Percentiles rank a stretch among this genome's conserved stretches.
phyloP scores from a whole-genome alignment of 305 asterid genomes.

The Fraxinus xanthoxyloides region DNA sequence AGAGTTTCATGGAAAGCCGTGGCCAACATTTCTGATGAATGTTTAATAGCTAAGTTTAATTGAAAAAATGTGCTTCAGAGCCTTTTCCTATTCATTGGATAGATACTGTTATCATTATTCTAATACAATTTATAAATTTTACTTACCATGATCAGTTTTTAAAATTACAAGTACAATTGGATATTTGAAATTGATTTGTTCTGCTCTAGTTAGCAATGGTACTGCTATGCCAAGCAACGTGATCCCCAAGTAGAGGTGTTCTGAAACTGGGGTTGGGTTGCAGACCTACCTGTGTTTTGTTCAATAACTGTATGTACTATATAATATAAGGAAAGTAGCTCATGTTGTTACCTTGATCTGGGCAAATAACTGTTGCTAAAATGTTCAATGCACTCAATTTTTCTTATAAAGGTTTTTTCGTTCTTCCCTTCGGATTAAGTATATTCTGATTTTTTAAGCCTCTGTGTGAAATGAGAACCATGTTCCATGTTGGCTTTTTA shows the following conservation, averaged over 20 bases:
- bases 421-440: background rate
- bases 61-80: background rate
- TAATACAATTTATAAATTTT: background rate
- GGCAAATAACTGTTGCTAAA: background rate
- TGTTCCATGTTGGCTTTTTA: constrained; percentile 5
- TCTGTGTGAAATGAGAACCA: constrained; percentile 13
- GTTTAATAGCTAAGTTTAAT: background rate
- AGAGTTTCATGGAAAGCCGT: background rate
- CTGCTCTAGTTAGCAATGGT: background rate
- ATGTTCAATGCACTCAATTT: background rate
- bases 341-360: constrained; percentile 1
- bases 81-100: background rate
- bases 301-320: background rate
- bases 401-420: constrained; percentile 3
- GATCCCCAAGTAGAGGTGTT: constrained; percentile 1
- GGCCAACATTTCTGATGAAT: background rate
- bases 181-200: background rate
- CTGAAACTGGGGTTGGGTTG: constrained; percentile 1
- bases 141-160: background rate
- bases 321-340: background rate
- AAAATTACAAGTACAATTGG: constrained; percentile 3
- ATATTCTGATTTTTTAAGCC: background rate
- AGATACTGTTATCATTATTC: background rate
- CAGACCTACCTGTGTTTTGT: background rate
- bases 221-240: background rate